Evolutionary conservation across 176 grass and related monocot species (phyloP).

Genomic region (Eleusine coracana): DNA sequence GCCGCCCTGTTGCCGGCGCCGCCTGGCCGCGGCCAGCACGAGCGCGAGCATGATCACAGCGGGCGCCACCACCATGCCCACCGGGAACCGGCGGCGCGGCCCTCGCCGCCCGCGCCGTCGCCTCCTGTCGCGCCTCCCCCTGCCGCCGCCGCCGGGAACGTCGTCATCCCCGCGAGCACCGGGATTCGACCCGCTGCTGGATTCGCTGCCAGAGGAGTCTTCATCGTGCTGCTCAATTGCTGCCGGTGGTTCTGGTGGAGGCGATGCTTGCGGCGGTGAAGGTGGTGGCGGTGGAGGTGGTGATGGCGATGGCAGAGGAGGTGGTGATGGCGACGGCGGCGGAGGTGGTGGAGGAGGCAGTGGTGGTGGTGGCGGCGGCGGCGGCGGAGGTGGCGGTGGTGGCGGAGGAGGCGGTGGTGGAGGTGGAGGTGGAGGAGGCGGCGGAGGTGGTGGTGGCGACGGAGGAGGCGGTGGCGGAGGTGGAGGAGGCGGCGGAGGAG

Average conservation of each 20-base stretch:
- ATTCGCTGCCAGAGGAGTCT: not conserved
- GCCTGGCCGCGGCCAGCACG: slow-evolving; percentile 5
- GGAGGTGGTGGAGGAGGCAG: too few species aligned
- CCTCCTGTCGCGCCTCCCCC: not conserved
- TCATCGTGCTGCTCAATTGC: too few species aligned
- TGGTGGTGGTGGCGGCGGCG: too few species aligned
- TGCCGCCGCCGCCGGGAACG: not conserved
- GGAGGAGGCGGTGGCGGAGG: too few species aligned
- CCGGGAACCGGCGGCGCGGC: not conserved
- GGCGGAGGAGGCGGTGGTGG: too few species aligned
- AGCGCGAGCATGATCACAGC: slow-evolving; percentile 36
- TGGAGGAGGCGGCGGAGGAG: too few species aligned
- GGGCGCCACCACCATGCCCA: slow-evolving; percentile 35
- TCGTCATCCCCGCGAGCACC: not conserved
- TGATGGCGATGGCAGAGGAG: not conserved
- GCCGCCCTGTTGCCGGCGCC: slow-evolving; percentile 12
- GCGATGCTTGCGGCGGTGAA: not conserved
- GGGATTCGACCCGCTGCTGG: too few species aligned
- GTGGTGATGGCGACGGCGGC: too few species aligned
- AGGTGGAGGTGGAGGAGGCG: too few species aligned
- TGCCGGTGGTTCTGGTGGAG: too few species aligned
- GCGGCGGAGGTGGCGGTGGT: too few species aligned
- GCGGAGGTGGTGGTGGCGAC: too few species aligned
- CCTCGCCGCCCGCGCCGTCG: not conserved
- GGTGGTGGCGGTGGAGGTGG: not conserved